Percentiles rank a stretch among this genome's conserved stretches.
Evolutionary conservation across 371 early-diverging fungal species (phyloP).

Genomic region (Mortierella sp.): DNA sequence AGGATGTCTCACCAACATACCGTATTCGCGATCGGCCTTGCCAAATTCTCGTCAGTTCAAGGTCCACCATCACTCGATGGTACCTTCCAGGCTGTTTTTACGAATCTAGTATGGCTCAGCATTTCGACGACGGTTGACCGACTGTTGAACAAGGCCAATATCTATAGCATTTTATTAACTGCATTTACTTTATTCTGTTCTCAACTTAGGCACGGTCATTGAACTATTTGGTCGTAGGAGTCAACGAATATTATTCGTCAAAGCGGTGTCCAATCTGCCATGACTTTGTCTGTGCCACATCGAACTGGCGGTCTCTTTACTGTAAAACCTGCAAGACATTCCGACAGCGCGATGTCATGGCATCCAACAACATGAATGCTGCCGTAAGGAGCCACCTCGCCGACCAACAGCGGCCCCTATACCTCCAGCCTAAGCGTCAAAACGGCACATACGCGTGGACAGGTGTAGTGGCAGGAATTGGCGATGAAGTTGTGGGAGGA

Average conservation of each 20-base stretch:
- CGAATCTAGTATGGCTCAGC: background rate
- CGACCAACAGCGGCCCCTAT: conserved; percentile 4
- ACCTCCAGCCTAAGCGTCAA: conserved; percentile 14
- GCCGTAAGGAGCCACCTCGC: conserved; percentile 2
- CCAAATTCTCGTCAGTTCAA: conserved; percentile 6
- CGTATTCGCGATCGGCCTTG: background rate
- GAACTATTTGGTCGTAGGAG: conserved; percentile 7
- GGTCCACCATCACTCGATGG: conserved; percentile 5
- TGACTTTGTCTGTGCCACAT: conserved; percentile 19
- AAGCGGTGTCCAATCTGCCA: conserved; percentile 21
- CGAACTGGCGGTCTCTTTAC: conserved; percentile 14
- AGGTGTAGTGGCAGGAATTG: conserved; percentile 1
- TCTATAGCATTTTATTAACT: conserved; percentile 7
- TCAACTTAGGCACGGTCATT: conserved; percentile 14
- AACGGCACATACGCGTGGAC: conserved; percentile 15
- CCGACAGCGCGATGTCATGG: conserved; percentile 17
- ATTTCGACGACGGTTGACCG: conserved; percentile 14
- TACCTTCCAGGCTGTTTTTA: conserved; percentile 11
- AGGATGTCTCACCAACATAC: conserved; percentile 2
- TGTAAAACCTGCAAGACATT: conserved; percentile 3
- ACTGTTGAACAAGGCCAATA: background rate
- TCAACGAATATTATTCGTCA: conserved; percentile 17
- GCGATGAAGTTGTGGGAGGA: conserved; percentile 1
- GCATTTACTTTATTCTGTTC: background rate
- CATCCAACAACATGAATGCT: conserved; percentile 15